Conservation (phyloP, 768 basidiomycete genomes). For the Phylloporus scabripes region DNA sequence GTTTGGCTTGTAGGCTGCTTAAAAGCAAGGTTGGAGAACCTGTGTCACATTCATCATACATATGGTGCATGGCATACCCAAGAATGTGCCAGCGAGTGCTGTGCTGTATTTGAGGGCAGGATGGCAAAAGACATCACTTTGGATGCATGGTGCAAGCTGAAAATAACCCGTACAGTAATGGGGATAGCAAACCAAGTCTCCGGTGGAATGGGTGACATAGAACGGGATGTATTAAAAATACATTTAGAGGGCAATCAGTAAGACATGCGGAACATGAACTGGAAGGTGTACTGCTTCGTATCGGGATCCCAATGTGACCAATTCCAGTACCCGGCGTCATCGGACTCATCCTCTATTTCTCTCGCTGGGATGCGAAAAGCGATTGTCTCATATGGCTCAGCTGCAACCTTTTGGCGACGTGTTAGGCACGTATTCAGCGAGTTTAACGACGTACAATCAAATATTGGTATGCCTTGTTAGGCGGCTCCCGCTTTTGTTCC, state of each 20-base stretch:
- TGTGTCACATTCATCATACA: too few relatives aligned
- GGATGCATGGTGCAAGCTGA: too few relatives aligned
- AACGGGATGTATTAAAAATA: not conserved
- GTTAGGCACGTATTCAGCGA: slow-evolving; percentile 26
- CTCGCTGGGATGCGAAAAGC: slow-evolving; percentile 98
- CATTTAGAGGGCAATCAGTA: slow-evolving; percentile 23
- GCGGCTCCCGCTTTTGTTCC: slow-evolving; percentile 93
- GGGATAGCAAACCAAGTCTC: too few relatives aligned
- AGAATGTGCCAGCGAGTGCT: too few relatives aligned
- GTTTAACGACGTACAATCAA: slow-evolving; percentile 66
- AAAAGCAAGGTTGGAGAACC: too few relatives aligned
- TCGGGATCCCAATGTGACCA: slow-evolving; percentile 99
- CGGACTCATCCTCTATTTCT: slow-evolving; percentile 93
- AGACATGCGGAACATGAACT: slow-evolving; percentile 84
- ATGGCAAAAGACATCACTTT: too few relatives aligned
- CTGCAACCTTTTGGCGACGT: slow-evolving; percentile 66
- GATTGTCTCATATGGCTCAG: slow-evolving; percentile 99
- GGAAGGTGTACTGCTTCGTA: slow-evolving; percentile 96
- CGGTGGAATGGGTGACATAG: too few relatives aligned
- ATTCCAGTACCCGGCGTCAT: slow-evolving; percentile 87
- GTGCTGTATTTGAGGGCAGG: too few relatives aligned
- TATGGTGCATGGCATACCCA: too few relatives aligned
- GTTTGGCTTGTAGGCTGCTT: too few relatives aligned
- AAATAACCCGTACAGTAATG: too few relatives aligned
- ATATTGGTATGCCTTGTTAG: slow-evolving; percentile 96